Base-by-base conservation (phyloP, 805 yeast species). In the Candida insectorum region DNA sequence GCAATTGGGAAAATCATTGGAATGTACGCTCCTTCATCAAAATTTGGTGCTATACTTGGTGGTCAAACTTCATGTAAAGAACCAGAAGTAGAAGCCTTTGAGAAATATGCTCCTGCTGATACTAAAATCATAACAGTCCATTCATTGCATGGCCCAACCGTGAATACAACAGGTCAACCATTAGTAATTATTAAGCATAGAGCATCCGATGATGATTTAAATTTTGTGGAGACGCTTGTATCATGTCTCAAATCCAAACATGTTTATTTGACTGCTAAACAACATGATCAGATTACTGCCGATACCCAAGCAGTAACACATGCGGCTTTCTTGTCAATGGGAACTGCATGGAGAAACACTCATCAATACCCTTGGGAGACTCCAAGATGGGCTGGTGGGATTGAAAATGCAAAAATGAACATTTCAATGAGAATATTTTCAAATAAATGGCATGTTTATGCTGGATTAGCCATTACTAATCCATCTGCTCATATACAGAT, bases 281-380 rank as follows among this genome's bases (percentile, higher is more conserved):
- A 89, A 53, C 98, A 93, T 56, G 98, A 93, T 56, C 77, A 74
- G 48, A 91, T 93, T 42, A 91, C 98, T 0, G 98, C 98, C 0
- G 98, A 93, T 56, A 93, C 97, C 2, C 98, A 93, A 58, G 97
- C 97, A 0, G 96, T 91, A 12, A 93, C 98, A 0, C 98, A 93
- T 55, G 97, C 97, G 9, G 97, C 97, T 0, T 93, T 93, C 52
- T 65, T 93, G 39, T 81, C 94, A 36, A 93, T 93, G 98, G 98
- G 98, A 4, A 78, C 80, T 6, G 97, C 97, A 5, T 93, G 98
- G 98, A 82, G 75, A 45, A 75, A 79, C 29, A 69, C 73, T 41
- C 73, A 81, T 50, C 81, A 84, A 54, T 93, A 87, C 54, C 98
- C 98, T 0, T 93, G 98, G 98, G 81, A 79, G 43, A 72, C 79